These are phyloP conservation scores for Pseudogymnoascus sp. DNA, from an alignment of 2,329 filamentous ascomycete species.

Conservation along the genomic window DNA sequence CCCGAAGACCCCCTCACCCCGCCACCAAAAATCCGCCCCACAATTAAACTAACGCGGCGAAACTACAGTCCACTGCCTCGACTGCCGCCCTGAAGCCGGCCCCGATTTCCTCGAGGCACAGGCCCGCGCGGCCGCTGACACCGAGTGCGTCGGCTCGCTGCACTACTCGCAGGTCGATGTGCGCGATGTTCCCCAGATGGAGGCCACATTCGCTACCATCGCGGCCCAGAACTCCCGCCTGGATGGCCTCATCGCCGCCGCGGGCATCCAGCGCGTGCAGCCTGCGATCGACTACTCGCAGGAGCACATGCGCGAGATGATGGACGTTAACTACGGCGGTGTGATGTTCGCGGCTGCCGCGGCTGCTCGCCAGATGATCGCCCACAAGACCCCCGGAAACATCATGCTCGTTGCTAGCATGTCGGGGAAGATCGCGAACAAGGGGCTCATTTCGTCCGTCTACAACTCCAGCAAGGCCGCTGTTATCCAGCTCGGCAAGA, in stretches of 20 bases:
- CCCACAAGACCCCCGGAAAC: slow-evolving; percentile 68
- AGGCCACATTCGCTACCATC: slow-evolving; percentile 62
- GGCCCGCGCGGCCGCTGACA: slow-evolving; percentile 67
- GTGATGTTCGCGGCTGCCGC: slow-evolving; percentile 82
- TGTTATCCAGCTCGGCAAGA: slow-evolving; percentile 63
- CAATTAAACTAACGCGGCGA: slow-evolving; percentile 12
- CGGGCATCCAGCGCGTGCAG: slow-evolving; percentile 93
- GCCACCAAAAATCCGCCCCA: background rate
- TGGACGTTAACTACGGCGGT: slow-evolving; percentile 88
- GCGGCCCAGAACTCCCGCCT: slow-evolving; percentile 69
- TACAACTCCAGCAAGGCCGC: slow-evolving; percentile 38
- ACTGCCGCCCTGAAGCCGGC: background rate
- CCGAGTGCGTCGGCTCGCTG: slow-evolving; percentile 74
- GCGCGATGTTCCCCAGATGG: slow-evolving; percentile 60
- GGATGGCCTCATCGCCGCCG: slow-evolving; percentile 87
- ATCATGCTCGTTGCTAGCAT: slow-evolving; percentile 96
- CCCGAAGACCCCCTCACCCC: slow-evolving; percentile 62
- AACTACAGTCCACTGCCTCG: slow-evolving; percentile 13
- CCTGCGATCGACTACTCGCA: slow-evolving; percentile 85
- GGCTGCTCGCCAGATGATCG: slow-evolving; percentile 83
- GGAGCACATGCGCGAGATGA: slow-evolving; percentile 89
- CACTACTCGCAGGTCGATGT: slow-evolving; percentile 85
- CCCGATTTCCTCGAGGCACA: slow-evolving; percentile 58
- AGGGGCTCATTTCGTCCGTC: slow-evolving; percentile 8
- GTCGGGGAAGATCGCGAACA: slow-evolving; percentile 50